Conservation (phyloP, 2,329 filamentous ascomycete genomes). For the Colletotrichum godetiae region DNA sequence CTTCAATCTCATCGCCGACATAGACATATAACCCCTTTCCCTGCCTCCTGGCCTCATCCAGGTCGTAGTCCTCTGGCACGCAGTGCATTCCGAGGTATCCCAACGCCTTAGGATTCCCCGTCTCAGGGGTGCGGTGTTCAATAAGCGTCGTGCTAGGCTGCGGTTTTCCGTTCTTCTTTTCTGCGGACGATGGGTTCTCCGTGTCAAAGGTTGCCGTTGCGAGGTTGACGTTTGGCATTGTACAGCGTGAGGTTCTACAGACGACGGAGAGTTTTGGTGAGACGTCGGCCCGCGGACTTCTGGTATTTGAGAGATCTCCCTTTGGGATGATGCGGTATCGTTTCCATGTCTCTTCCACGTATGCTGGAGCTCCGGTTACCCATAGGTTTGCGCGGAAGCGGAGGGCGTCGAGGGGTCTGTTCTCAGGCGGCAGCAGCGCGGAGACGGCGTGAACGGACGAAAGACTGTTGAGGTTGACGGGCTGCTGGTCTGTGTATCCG, state of each 20-base stretch:
- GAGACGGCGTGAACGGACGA: slow-evolving; percentile 38
- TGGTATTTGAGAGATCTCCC: background rate
- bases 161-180: slow-evolving; percentile 37
- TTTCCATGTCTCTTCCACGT: slow-evolving; percentile 37
- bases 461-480: slow-evolving; percentile 37
- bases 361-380: slow-evolving; percentile 34
- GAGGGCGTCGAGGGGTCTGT: slow-evolving; percentile 35
- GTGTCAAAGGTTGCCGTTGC: slow-evolving; percentile 16
- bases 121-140: slow-evolving; percentile 39
- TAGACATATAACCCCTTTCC: slow-evolving; percentile 33
- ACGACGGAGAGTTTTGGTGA: slow-evolving; percentile 35
- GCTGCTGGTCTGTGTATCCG: slow-evolving; percentile 38
- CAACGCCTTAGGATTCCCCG: slow-evolving; percentile 41
- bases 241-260: slow-evolving; percentile 37
- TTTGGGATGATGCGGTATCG: slow-evolving; percentile 30
- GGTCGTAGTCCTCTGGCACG: slow-evolving; percentile 40
- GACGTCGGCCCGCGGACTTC: background rate
- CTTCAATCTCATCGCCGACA: slow-evolving; percentile 44
- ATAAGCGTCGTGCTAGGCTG: slow-evolving; percentile 43
- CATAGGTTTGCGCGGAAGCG: slow-evolving; percentile 39
- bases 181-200: background rate
- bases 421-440: slow-evolving; percentile 26
- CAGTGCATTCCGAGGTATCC: slow-evolving; percentile 46
- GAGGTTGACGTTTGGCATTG: slow-evolving; percentile 38
- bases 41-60: slow-evolving; percentile 26